Conservation (phyloP, 2,329 filamentous ascomycete genomes). For the Penicillium polonicum region DNA sequence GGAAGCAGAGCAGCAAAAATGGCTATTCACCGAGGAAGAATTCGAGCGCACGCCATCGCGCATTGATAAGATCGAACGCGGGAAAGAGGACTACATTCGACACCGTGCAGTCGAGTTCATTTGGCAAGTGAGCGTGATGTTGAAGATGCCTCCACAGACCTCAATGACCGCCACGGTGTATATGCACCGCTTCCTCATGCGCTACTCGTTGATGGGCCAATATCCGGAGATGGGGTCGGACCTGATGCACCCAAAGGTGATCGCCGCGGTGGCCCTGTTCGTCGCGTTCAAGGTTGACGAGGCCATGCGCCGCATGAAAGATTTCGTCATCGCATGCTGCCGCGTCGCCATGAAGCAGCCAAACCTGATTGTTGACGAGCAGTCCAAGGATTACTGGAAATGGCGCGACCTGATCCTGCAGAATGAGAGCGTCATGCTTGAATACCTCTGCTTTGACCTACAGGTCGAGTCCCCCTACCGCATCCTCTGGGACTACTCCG, state of each 20-base stretch:
- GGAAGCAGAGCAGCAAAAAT: conserved; percentile 66
- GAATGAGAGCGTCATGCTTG: conserved; percentile 89
- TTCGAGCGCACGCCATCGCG: conserved; percentile 79
- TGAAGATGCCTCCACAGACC: conserved; percentile 50
- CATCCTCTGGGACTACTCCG: conserved; percentile 76
- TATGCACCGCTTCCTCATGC: conserved; percentile 96
- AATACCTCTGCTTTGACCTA: conserved; percentile 89
- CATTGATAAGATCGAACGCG: conserved; percentile 72
- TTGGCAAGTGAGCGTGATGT: conserved; percentile 72
- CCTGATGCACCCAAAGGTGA: conserved; percentile 81
- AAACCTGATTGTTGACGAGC: conserved; percentile 86
- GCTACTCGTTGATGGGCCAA: conserved; percentile 69
- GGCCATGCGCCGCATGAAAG: conserved; percentile 92
- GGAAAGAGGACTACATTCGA: conserved; percentile 75
- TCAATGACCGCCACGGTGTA: conserved; percentile 90
- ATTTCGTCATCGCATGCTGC: conserved; percentile 89
- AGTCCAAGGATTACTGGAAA: conserved; percentile 97
- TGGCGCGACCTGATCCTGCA: conserved; percentile 93
- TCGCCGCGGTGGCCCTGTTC: conserved; percentile 87
- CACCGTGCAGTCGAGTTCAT: conserved; percentile 97
- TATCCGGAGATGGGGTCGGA: conserved; percentile 63
- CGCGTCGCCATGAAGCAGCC: conserved; percentile 94
- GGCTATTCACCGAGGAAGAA: conserved; percentile 85
- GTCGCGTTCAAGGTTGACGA: conserved; percentile 97
- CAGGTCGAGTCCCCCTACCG: conserved; percentile 87